A percentile compares a stretch with the other conserved stretches of the same genome.
Evolutionary conservation across 2,329 filamentous ascomycete genomes (phyloP).

Genomic region (Biscogniauxia sp.): DNA sequence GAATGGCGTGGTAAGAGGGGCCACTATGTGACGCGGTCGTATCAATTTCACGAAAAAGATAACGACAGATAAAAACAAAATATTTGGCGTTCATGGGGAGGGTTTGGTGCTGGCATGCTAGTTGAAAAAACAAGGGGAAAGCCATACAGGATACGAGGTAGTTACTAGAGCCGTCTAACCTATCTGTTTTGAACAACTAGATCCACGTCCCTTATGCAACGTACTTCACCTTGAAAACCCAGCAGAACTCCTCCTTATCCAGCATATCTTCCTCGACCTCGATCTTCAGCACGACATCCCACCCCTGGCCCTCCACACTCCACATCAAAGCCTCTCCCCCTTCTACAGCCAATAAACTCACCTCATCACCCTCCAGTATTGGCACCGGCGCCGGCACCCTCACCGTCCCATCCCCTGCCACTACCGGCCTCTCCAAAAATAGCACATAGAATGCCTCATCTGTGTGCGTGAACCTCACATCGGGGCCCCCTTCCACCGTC

Average conservation of each 20-base stretch:
- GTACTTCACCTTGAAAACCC: constrained; percentile 29
- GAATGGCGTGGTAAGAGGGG: constrained; percentile 37
- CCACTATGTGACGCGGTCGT: constrained; percentile 10
- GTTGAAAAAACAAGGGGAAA: no score
- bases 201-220: background rate
- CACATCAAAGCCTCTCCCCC: constrained; percentile 29
- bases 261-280: constrained; percentile 17
- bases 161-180: no score
- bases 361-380: constrained; percentile 43
- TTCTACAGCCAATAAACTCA: constrained; percentile 41
- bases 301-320: constrained; percentile 15
- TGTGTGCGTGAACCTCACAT: constrained; percentile 51
- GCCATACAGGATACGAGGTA: no score
- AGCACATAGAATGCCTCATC: constrained; percentile 52
- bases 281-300: constrained; percentile 15
- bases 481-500: constrained; percentile 16
- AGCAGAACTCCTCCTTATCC: constrained; percentile 25
- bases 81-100: background rate
- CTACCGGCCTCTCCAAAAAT: constrained; percentile 40
- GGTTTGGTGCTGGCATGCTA: no score
- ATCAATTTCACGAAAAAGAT: background rate
- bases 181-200: no score
- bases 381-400: constrained; percentile 44
- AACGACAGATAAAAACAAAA: background rate
- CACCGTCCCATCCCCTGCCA: constrained; percentile 31